Base-by-base conservation (phyloP, 1,284 basidiomycete species). In the Apiotrichum sp. region DNA sequence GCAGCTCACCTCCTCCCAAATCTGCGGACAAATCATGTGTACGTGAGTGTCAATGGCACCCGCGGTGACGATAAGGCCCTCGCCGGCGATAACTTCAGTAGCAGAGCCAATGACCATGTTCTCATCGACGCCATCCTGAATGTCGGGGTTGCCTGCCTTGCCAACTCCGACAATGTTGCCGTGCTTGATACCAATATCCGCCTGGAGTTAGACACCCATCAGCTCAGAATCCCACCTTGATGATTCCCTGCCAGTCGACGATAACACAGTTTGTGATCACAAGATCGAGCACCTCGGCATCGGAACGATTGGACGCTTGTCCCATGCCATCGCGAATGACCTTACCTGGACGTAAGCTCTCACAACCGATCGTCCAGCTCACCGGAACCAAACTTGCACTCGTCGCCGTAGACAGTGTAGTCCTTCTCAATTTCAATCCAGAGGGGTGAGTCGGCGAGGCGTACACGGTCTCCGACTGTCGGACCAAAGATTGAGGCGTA, bases 381-480 rank as follows among this genome's bases (percentile, higher is more conserved):
- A 85, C 89, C 93, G 68, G 95, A 95, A 11, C 95, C 95, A 68
- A 99, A 99, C 76, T 98, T 98, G 78, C 89, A 86, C 78, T 98
- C 96, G 65, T 99, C 95, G 8, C 95, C 83, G 57, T 82, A 81
- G 5, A 68, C 62, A 0, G 81, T 81, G 58, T 82, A 81, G 68
- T 98, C 96, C 39, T 83, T 79, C 73, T 98, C 95, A 3, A 99
- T 87, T 73, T 93, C 84, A 62, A 98, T 81, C 93, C 93, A 98
- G 10, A 99, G 81, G 35, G 80, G 79, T 6, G 90, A 93, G 71
- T 99, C 96, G 9, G 86, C 95, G 14, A 99, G 80, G 41, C 90
- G 80, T 22, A 99, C 82, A 41, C 85, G 80, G 75, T 98, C 96
- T 0, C 95, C 96, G 1, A 83, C 83, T 0, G 96, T 98, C 0